Evolutionary conservation across 2,329 filamentous ascomycete genomes (phyloP).

Genomic region (Simplicillium aogashimaense): DNA sequence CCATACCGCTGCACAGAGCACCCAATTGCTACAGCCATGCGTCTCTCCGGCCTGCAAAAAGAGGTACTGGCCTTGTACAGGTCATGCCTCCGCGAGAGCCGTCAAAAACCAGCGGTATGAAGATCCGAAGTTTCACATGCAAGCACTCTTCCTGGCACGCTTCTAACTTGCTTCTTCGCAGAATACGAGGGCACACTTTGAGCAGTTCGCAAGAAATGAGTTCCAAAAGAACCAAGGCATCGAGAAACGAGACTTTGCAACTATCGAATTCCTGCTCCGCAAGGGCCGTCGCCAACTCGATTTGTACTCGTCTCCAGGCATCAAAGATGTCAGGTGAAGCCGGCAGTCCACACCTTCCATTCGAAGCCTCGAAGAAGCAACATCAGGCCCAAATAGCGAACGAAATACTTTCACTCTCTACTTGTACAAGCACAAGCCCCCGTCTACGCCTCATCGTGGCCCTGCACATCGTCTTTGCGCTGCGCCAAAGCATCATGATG

Average conservation of each 20-base stretch:
- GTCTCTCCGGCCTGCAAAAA: conserved; percentile 78
- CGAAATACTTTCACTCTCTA: no score
- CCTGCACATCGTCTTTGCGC: conserved; percentile 1
- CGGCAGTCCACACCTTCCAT: conserved; percentile 1
- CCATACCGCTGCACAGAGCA: no score
- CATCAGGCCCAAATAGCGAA: no score
- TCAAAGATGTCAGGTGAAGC: conserved; percentile 57
- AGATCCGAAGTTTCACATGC: no score
- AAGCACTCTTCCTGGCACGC: no score
- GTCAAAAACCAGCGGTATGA: conserved; percentile 65
- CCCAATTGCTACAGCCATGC: conserved; percentile 10
- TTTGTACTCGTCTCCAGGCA: conserved; percentile 67
- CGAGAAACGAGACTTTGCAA: conserved; percentile 75
- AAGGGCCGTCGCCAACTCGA: conserved; percentile 77
- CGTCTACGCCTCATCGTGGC: background rate
- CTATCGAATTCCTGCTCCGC: conserved; percentile 76
- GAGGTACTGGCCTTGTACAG: conserved; percentile 84
- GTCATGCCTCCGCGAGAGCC: conserved; percentile 70
- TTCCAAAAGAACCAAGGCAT: conserved; percentile 62
- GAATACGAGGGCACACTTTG: conserved; percentile 51
- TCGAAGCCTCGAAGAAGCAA: background rate
- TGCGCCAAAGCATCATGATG: no score
- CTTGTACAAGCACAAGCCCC: no score
- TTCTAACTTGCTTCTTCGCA: conserved; percentile 16
- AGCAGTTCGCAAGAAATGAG: conserved; percentile 58